These are phyloP conservation scores for Ottelia alismoides DNA, from an alignment of 106 monocot species.

Conservation along the genomic window DNA sequence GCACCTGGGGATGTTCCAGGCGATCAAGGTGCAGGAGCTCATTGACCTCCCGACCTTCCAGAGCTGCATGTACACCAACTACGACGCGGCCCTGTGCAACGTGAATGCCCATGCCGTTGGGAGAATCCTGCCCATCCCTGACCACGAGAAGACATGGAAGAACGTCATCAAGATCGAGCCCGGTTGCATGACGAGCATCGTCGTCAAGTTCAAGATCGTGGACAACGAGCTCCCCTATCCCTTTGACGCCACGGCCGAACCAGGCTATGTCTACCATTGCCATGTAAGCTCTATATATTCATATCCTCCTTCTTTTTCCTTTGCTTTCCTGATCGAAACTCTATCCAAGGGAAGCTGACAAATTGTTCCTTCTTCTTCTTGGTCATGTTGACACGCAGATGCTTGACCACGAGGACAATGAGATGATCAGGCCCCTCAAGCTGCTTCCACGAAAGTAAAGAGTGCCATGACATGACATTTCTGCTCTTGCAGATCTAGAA, in stretches of 20 bases:
- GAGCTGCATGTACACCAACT: slow-evolving; percentile 2
- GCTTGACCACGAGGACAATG: too few relatives aligned
- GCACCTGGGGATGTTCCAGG: slow-evolving; percentile 8
- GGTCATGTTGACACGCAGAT: too few relatives aligned
- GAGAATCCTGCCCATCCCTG: neutral
- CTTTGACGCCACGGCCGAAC: slow-evolving; percentile 13
- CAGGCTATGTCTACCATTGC: slow-evolving; percentile 17
- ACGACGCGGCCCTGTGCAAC: slow-evolving; percentile 7
- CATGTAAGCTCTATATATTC: slow-evolving; percentile 2
- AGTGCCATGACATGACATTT: too few relatives aligned
- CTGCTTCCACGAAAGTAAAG: too few relatives aligned
- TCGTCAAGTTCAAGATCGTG: slow-evolving; percentile 10
- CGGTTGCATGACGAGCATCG: slow-evolving; percentile 6
- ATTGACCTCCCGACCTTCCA: slow-evolving; percentile 2
- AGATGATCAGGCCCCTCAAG: too few relatives aligned
- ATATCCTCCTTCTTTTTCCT: neutral
- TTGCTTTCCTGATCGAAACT: too few relatives aligned
- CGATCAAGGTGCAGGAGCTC: neutral
- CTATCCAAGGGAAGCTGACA: too few relatives aligned
- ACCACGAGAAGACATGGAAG: slow-evolving; percentile 14
- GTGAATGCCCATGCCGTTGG: slow-evolving; percentile 4
- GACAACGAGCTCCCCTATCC: slow-evolving; percentile 2
- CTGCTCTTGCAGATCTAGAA: too few relatives aligned
- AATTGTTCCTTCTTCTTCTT: too few relatives aligned
- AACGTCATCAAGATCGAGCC: slow-evolving; percentile 9